These are phyloP conservation scores for Physaria fendleri DNA, from an alignment of 345 rosid genomes.

Conservation along the genomic window DNA sequence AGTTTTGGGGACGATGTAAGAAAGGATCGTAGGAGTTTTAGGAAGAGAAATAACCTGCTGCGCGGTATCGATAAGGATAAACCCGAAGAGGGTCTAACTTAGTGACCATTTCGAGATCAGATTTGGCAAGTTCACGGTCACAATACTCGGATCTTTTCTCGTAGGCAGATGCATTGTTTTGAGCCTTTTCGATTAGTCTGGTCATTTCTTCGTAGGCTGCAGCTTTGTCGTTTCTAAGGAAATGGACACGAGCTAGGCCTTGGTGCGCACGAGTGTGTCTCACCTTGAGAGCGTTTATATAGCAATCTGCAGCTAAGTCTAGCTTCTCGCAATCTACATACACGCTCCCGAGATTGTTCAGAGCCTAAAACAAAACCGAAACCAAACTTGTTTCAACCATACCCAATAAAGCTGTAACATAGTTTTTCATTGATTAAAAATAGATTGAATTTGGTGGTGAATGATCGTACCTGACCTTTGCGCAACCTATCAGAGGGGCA, in stretches of 20 bases:
- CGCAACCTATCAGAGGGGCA: slow-evolving; percentile 98
- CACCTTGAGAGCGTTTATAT: slow-evolving; percentile 85
- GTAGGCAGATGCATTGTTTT: slow-evolving; percentile 87
- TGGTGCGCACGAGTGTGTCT: slow-evolving; percentile 97
- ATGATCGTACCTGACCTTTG: slow-evolving; percentile 80
- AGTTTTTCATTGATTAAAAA: neutral
- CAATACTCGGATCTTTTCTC: slow-evolving; percentile 98
- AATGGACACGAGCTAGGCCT: slow-evolving; percentile 94
- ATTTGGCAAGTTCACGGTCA: slow-evolving; percentile 79
- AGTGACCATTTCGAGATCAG: slow-evolving; percentile 92
- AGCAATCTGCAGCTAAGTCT: slow-evolving; percentile 91
- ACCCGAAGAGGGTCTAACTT: slow-evolving; percentile 89
- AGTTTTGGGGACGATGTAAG: neutral
- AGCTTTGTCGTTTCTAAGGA: slow-evolving; percentile 60
- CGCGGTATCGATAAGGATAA: slow-evolving; percentile 93
- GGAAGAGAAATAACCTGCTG: slow-evolving; percentile 58
- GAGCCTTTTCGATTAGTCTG: slow-evolving; percentile 73
- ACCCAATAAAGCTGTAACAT: neutral
- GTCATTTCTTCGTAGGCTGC: slow-evolving; percentile 93
- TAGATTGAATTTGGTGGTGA: slow-evolving; percentile 6
- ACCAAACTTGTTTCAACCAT: neutral
- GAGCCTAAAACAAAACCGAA: slow-evolving; percentile 50
- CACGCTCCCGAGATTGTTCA: slow-evolving; percentile 95
- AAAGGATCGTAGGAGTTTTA: neutral
- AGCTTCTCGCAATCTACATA: slow-evolving; percentile 63